Conservation (phyloP, 306 rosid species). For the Mimosa pudica region DNA sequence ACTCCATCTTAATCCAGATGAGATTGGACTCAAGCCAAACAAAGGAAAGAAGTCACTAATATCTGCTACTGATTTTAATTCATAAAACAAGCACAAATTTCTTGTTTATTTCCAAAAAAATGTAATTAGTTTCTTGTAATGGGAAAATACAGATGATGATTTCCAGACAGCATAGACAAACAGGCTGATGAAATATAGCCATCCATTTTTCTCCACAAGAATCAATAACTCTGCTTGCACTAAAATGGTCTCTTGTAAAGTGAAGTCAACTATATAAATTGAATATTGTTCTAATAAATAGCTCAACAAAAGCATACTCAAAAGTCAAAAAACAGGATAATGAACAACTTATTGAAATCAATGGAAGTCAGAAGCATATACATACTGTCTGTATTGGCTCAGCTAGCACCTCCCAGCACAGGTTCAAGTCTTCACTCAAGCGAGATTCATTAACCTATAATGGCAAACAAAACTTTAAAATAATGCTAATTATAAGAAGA, state of each 20-base stretch:
- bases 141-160: neutral
- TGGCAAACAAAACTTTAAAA: conserved; percentile 29
- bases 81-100: neutral
- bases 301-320: neutral
- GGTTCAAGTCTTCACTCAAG: conserved; percentile 76
- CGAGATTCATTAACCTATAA: conserved; percentile 75
- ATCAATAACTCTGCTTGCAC: neutral
- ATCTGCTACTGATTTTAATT: neutral
- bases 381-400: conserved; percentile 95
- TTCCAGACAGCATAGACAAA: neutral
- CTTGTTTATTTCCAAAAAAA: neutral
- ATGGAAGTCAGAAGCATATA: conserved; percentile 29
- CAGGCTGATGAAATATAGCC: neutral
- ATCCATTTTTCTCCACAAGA: neutral
- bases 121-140: neutral
- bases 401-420: conserved; percentile 95
- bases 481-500: neutral
- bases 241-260: neutral
- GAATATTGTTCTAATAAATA: conserved; percentile 3
- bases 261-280: neutral
- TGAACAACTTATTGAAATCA: conserved; percentile 15
- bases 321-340: conserved; percentile 1
- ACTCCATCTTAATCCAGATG: too few relatives aligned
- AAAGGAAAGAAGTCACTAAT: too few relatives aligned
- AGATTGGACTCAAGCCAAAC: too few relatives aligned